phyloP scores from a whole-genome alignment of 2,329 filamentous ascomycete genomes.

The Curvularia lunata region DNA sequence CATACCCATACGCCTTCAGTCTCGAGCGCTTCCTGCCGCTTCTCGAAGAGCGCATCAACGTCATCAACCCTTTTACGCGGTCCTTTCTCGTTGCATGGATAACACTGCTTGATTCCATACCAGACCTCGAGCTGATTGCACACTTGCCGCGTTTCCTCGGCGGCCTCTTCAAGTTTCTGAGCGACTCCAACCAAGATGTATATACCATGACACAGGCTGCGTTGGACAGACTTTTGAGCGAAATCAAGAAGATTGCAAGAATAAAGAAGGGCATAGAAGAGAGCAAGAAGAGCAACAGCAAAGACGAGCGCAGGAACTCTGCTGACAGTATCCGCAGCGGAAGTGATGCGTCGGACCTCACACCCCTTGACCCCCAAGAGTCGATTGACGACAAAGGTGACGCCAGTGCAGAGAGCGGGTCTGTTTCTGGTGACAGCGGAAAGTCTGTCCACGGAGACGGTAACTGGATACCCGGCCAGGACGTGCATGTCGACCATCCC shows the following conservation, averaged over 20 bases:
- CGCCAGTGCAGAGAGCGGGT: constrained; percentile 47
- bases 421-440: constrained; percentile 45
- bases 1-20: constrained; percentile 72
- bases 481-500: constrained; percentile 91
- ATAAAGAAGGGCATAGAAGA: constrained; percentile 92
- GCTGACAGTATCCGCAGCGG: constrained; percentile 59
- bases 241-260: constrained; percentile 92
- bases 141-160: constrained; percentile 91
- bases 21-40: constrained; percentile 89
- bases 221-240: constrained; percentile 85
- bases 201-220: constrained; percentile 89
- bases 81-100: constrained; percentile 98
- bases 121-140: constrained; percentile 91
- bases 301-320: constrained; percentile 72
- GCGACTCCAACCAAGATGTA: constrained; percentile 91
- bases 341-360: constrained; percentile 66
- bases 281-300: constrained; percentile 73
- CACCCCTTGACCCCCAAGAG: constrained; percentile 49
- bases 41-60: constrained; percentile 90
- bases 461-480: constrained; percentile 97
- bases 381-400: constrained; percentile 60
- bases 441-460: constrained; percentile 69
- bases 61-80: constrained; percentile 91
- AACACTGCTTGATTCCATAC: constrained; percentile 91
- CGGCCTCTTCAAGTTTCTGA: constrained; percentile 88